Base-by-base conservation (phyloP, 805 yeast genomes). In the Lachancea waltii region DNA sequence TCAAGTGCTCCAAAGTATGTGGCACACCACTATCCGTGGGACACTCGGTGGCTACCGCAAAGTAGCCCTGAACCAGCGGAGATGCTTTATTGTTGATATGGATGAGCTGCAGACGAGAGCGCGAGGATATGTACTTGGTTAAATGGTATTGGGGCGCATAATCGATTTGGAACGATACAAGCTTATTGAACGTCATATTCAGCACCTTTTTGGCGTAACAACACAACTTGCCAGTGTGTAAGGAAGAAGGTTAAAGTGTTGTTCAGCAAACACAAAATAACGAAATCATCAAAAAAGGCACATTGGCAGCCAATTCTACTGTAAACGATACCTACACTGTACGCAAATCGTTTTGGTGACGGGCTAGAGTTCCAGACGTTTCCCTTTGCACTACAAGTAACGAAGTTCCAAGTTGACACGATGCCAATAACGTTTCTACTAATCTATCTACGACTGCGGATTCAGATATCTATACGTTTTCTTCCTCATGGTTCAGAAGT, bases 41-140 rank as follows among this genome's bases (percentile, higher is more conserved):
- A 36, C 85, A 85, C 58, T 92, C 97, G 1, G 97, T 87, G 13
- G 95, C 96, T 3, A 92, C 95, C 1, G 96, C 94, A 60, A 92
- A 86, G 55, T 82, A 83, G n/a, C 97, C 98, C 53, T 81, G 79
- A 3, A 92, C 87, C 22, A 86, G 70, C 2, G 97, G 97, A 2
- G 95, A 79, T 19, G 86, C 80, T 53, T 82, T 84, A 40, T 60
- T 62, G 53, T 79, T 72, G 26, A 92, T 69, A 45, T 85, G 73
- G 9, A 84, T 81, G 17, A 87, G 62, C 58, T 85, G 94, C 22
- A 90, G 72, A 0, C 95, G 95, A 0, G 97, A 85, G 38, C 89
- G 68, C 15, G 63, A 50, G 0, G 97, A 86, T 29, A 70, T 65
- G 87, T 94, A 89, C 56, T 84, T 85, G 36, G 79, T 75, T 44